Conservation (phyloP, 441 rosid genomes). For the Capsella rubella region DNA sequence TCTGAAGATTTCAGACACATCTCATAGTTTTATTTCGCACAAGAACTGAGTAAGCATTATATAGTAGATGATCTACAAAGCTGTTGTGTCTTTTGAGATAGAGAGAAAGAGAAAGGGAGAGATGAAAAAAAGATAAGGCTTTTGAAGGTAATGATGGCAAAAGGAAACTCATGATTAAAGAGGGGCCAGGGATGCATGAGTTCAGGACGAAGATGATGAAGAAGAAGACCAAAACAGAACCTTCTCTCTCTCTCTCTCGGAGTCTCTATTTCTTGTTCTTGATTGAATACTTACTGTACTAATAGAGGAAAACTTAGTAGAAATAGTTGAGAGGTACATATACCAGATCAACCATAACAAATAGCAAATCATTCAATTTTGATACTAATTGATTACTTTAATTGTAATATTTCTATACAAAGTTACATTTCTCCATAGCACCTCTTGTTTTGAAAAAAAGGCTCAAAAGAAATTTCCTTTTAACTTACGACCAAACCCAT, state of each 20-base stretch:
- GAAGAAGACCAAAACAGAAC: slow-evolving; percentile 33
- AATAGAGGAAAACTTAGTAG: slow-evolving; percentile 4
- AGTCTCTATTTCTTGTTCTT: slow-evolving; percentile 32
- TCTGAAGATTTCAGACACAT: slow-evolving; percentile 45
- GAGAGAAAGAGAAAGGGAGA: slow-evolving; percentile 33
- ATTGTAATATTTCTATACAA: background rate
- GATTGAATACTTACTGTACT: slow-evolving; percentile 20
- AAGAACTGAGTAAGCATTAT: slow-evolving; percentile 25
- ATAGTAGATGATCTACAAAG: background rate
- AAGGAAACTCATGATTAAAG: slow-evolving; percentile 64
- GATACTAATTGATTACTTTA: background rate
- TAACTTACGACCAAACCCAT: slow-evolving; percentile 22
- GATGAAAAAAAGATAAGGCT: slow-evolving; percentile 18
- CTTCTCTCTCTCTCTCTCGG: slow-evolving; percentile 18
- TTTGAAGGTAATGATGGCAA: slow-evolving; percentile 66
- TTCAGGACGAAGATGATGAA: slow-evolving; percentile 50
- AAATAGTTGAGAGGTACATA: slow-evolving; percentile 20
- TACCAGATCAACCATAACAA: slow-evolving; percentile 22
- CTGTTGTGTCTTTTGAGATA: background rate
- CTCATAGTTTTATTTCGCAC: background rate
- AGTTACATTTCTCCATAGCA: background rate
- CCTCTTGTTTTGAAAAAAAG: background rate
- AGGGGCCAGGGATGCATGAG: slow-evolving; percentile 45
- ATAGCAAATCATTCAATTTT: slow-evolving; percentile 1
- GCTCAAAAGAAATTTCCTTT: background rate